These are phyloP conservation scores for Vigna mungo DNA, from an alignment of 306 rosid species.

Conservation along the genomic window DNA sequence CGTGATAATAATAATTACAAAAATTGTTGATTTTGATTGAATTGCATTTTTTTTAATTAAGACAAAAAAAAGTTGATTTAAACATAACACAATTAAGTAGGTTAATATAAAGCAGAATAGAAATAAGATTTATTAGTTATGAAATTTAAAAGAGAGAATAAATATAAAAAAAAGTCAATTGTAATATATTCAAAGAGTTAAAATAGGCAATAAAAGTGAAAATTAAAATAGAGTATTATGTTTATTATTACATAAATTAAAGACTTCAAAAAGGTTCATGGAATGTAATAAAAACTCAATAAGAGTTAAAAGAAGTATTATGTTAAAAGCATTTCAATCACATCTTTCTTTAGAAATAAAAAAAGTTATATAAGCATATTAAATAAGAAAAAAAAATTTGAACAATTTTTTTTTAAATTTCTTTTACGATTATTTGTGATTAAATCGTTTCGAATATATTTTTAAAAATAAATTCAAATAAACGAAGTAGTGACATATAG, in stretches of 20 bases:
- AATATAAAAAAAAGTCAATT: too few species aligned
- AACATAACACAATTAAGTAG: background rate
- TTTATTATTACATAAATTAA: too few species aligned
- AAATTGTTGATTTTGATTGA: background rate
- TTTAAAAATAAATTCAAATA: too few species aligned
- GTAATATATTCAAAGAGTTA: too few species aligned
- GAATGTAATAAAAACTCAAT: background rate
- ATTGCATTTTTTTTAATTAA: background rate
- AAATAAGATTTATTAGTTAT: background rate
- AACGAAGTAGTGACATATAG: too few species aligned
- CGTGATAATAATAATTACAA: background rate
- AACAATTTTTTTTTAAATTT: too few species aligned
- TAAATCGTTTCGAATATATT: too few species aligned
- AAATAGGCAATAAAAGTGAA: background rate
- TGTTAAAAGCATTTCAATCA: background rate
- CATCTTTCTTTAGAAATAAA: background rate
- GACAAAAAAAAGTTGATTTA: background rate
- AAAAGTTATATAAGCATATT: background rate
- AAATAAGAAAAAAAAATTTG: too few species aligned
- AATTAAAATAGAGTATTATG: background rate
- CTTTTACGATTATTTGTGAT: too few species aligned
- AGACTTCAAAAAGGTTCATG: background rate
- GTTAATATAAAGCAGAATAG: background rate
- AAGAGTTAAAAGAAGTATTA: background rate
- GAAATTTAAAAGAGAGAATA: background rate